Evolutionary conservation across 257 asterid species (phyloP).

Genomic region (Cynanchum wilfordii): DNA sequence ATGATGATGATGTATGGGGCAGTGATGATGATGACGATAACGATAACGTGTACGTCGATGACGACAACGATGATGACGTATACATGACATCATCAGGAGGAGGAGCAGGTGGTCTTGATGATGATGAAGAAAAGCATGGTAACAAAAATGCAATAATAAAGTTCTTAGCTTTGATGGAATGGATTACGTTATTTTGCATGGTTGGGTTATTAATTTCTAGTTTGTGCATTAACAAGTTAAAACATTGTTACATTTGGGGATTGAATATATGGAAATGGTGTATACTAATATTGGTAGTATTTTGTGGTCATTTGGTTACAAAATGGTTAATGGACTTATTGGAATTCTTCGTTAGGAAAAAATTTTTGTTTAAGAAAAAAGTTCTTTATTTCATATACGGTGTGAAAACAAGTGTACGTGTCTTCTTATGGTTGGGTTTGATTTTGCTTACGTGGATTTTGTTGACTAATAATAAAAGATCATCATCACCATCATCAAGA

Average conservation of each 20-base stretch:
- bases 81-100: slow-evolving; percentile 28
- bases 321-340: slow-evolving; percentile 49
- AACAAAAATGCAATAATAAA: slow-evolving; percentile 29
- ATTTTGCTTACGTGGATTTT: slow-evolving; percentile 58
- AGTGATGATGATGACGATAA: slow-evolving; percentile 38
- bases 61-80: slow-evolving; percentile 38
- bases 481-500: slow-evolving; percentile 21
- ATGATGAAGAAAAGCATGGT: slow-evolving; percentile 22
- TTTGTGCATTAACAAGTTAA: slow-evolving; percentile 26
- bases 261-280: slow-evolving; percentile 66
- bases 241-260: slow-evolving; percentile 20
- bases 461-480: slow-evolving; percentile 39
- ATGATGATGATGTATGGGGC: slow-evolving; percentile 8
- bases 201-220: slow-evolving; percentile 37
- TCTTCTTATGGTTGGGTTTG: slow-evolving; percentile 55
- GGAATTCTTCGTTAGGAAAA: slow-evolving; percentile 53
- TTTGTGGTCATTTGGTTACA: slow-evolving; percentile 63
- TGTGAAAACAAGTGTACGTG: slow-evolving; percentile 49
- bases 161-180: slow-evolving; percentile 33
- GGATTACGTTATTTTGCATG: slow-evolving; percentile 38
- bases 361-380: slow-evolving; percentile 52
- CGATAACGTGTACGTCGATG: slow-evolving; percentile 21
- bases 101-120: slow-evolving; percentile 1
- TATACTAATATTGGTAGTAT: slow-evolving; percentile 42
- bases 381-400: slow-evolving; percentile 59